phyloP scores from a whole-genome alignment of 2,329 filamentous ascomycete genomes.

The Pyricularia sp. region DNA sequence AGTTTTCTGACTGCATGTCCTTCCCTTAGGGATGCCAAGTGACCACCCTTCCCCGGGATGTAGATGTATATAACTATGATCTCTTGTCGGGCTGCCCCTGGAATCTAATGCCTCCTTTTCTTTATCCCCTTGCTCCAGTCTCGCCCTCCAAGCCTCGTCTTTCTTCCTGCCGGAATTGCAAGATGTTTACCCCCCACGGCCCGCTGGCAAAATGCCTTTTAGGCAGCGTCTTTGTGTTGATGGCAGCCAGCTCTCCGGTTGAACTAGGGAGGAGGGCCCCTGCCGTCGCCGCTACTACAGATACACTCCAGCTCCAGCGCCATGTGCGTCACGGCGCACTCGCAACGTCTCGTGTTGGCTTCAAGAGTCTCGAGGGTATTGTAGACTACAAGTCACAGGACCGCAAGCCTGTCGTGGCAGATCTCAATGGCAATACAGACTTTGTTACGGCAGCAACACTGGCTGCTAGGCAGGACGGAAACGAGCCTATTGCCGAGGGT shows the following conservation, averaged over 20 bases:
- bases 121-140: background rate
- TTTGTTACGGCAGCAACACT: background rate
- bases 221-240: slow-evolving; percentile 6
- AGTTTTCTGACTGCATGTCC: background rate
- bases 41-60: background rate
- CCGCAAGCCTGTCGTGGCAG: background rate
- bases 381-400: background rate
- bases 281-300: slow-evolving; percentile 7
- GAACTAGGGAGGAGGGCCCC: slow-evolving; percentile 5
- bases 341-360: background rate
- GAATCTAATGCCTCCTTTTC: background rate
- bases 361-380: background rate
- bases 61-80: background rate
- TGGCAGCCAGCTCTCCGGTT: slow-evolving; percentile 3
- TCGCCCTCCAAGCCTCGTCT: background rate
- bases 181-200: background rate
- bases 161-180: background rate
- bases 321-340: background rate
- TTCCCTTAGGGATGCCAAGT: background rate
- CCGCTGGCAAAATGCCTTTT: slow-evolving; percentile 4
- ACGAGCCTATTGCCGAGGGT: background rate
- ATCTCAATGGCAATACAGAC: background rate
- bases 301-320: slow-evolving; percentile 8
- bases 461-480: background rate
- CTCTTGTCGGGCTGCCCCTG: background rate